Evolutionary conservation across 345 rosid genomes (phyloP).

Genomic region (Salix koriyanagi): DNA sequence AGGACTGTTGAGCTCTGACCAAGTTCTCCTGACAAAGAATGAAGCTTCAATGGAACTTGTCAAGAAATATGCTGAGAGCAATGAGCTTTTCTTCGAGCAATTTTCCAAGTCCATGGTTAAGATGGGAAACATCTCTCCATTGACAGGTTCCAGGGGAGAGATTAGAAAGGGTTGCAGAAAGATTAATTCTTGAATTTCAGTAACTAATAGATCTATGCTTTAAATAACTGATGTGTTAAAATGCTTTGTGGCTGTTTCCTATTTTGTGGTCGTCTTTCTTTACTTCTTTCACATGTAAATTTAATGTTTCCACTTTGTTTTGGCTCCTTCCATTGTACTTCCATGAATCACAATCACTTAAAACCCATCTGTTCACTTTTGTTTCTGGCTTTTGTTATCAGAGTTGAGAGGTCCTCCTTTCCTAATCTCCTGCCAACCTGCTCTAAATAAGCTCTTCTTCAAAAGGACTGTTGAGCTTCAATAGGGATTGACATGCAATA

Average conservation of each 20-base stretch:
- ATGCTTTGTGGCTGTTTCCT: too few species aligned
- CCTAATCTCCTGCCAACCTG: background rate
- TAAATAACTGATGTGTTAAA: too few species aligned
- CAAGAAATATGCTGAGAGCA: slow-evolving; percentile 61
- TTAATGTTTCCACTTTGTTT: background rate
- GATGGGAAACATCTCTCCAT: slow-evolving; percentile 86
- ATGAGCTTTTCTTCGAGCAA: slow-evolving; percentile 62
- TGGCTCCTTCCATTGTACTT: background rate
- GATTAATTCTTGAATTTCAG: slow-evolving; percentile 42
- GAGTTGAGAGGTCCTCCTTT: background rate
- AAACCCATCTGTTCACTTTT: background rate
- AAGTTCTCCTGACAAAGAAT: slow-evolving; percentile 59
- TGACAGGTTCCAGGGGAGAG: slow-evolving; percentile 77
- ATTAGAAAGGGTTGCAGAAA: slow-evolving; percentile 75
- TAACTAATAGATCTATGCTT: background rate
- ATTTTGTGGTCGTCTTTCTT: too few species aligned
- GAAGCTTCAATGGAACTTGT: slow-evolving; percentile 58
- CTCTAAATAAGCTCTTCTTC: background rate
- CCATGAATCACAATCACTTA: background rate
- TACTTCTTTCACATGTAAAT: too few species aligned
- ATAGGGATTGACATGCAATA: background rate
- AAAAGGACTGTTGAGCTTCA: too few species aligned
- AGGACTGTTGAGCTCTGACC: slow-evolving; percentile 79
- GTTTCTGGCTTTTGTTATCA: background rate
- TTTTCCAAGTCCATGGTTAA: slow-evolving; percentile 80